Percentiles rank a stretch among this genome's conserved stretches.
Conservation (phyloP, 495 filamentous ascomycete genomes). For the Tuber brumale region DNA sequence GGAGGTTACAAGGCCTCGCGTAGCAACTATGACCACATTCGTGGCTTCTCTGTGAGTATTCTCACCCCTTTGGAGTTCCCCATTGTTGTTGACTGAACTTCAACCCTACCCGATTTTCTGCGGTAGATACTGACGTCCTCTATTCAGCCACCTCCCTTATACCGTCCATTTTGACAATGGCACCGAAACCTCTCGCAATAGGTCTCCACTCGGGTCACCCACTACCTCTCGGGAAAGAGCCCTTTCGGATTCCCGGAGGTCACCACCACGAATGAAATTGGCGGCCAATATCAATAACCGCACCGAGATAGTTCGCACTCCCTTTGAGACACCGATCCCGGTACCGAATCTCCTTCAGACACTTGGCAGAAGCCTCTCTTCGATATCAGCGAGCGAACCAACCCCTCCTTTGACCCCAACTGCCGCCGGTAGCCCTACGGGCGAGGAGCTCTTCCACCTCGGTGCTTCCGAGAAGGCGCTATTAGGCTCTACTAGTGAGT, state of each 20-base stretch:
- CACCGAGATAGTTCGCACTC: background rate
- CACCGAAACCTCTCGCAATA: slow-evolving; percentile 43
- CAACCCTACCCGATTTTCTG: slow-evolving; percentile 22
- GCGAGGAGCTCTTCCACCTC: slow-evolving; percentile 49
- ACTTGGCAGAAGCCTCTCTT: slow-evolving; percentile 43
- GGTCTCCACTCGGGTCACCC: slow-evolving; percentile 34
- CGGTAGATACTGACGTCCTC: slow-evolving; percentile 1
- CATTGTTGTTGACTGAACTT: slow-evolving; percentile 9
- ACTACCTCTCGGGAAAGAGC: slow-evolving; percentile 20
- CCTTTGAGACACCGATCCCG: slow-evolving; percentile 35
- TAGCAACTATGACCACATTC: slow-evolving; percentile 67
- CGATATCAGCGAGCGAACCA: slow-evolving; percentile 45
- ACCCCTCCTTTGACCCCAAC: slow-evolving; percentile 42
- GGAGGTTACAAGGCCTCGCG: slow-evolving; percentile 12
- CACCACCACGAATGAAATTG: slow-evolving; percentile 29
- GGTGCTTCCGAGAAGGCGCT: slow-evolving; percentile 37
- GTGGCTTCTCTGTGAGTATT: slow-evolving; percentile 71
- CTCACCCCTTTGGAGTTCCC: slow-evolving; percentile 6
- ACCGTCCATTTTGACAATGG: slow-evolving; percentile 65
- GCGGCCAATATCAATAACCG: background rate
- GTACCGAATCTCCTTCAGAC: slow-evolving; percentile 42
- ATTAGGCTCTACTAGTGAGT: slow-evolving; percentile 36
- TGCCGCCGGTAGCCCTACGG: slow-evolving; percentile 41
- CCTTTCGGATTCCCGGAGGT: slow-evolving; percentile 45
- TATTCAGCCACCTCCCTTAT: slow-evolving; percentile 73